A percentile compares a stretch with the other conserved stretches of the same genome.
These are phyloP conservation scores for Vicia villosa DNA, from an alignment of 306 rosid species.

Conservation along the genomic window DNA sequence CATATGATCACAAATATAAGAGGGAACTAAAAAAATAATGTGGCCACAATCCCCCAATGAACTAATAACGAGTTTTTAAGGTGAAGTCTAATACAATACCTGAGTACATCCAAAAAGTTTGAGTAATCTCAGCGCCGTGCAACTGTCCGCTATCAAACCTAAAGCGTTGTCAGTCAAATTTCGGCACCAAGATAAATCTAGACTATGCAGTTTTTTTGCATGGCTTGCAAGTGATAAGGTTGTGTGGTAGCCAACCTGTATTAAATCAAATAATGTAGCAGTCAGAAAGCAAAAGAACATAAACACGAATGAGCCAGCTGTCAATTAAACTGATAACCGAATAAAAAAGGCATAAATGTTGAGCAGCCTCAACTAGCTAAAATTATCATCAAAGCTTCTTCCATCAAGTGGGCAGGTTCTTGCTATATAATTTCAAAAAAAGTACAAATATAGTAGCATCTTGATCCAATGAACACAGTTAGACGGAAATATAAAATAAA, in stretches of 20 bases:
- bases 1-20: neutral
- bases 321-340: conserved; percentile 16
- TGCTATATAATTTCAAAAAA: conserved; percentile 10
- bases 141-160: conserved; percentile 83
- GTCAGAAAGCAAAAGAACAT: conserved; percentile 31
- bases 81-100: conserved; percentile 49
- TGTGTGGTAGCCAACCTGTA: conserved; percentile 76
- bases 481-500: neutral
- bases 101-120: conserved; percentile 87
- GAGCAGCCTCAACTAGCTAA: conserved; percentile 20
- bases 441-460: neutral
- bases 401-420: neutral
- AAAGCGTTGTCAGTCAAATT: conserved; percentile 71
- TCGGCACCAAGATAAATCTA: conserved; percentile 93
- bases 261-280: conserved; percentile 25
- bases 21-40: neutral
- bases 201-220: conserved; percentile 56
- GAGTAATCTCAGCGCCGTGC: conserved; percentile 64
- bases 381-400: conserved; percentile 6
- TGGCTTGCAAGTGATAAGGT: conserved; percentile 67
- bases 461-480: neutral
- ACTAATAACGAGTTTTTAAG: neutral
- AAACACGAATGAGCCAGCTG: neutral
- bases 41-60: neutral
- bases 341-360: conserved; percentile 24